Conservation (phyloP, 768 basidiomycete species). For the Cystobasidium tubakii region DNA sequence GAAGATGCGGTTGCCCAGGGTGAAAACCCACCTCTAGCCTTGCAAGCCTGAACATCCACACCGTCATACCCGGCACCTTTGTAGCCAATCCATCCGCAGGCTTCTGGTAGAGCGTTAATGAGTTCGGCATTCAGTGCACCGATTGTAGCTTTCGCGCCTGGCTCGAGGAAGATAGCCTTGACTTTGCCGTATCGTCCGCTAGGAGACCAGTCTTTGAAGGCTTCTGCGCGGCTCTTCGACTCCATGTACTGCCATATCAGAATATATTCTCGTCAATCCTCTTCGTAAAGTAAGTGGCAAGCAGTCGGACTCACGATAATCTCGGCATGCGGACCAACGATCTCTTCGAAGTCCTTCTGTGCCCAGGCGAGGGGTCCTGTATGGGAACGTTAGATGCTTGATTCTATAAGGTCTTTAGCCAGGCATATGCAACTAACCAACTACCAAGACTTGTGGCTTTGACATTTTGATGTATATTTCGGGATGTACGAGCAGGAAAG, state of each 20-base stretch:
- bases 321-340: constrained; percentile 66
- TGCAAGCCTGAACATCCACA: constrained; percentile 70
- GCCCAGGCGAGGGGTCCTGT: constrained; percentile 73
- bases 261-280: not conserved
- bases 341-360: constrained; percentile 62
- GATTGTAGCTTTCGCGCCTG: constrained; percentile 55
- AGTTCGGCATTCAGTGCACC: constrained; percentile 58
- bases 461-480: constrained; percentile 45
- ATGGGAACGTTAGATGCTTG: not conserved
- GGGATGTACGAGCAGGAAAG: not conserved
- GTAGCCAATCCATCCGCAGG: constrained; percentile 79
- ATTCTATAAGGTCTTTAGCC: too few species aligned
- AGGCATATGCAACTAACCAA: too few species aligned
- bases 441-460: constrained; percentile 49
- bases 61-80: constrained; percentile 91
- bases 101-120: constrained; percentile 61
- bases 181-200: constrained; percentile 69
- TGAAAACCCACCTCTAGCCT: constrained; percentile 58
- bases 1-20: constrained; percentile 4
- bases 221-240: constrained; percentile 62
- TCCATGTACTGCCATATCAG: constrained; percentile 54
- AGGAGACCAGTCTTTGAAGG: constrained; percentile 60
- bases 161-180: constrained; percentile 73
- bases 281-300: not conserved
- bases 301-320: constrained; percentile 60